These are phyloP conservation scores for Amoebophrya sp. DNA, from an alignment of 169 alveolate genomes.

Conservation along the genomic window DNA sequence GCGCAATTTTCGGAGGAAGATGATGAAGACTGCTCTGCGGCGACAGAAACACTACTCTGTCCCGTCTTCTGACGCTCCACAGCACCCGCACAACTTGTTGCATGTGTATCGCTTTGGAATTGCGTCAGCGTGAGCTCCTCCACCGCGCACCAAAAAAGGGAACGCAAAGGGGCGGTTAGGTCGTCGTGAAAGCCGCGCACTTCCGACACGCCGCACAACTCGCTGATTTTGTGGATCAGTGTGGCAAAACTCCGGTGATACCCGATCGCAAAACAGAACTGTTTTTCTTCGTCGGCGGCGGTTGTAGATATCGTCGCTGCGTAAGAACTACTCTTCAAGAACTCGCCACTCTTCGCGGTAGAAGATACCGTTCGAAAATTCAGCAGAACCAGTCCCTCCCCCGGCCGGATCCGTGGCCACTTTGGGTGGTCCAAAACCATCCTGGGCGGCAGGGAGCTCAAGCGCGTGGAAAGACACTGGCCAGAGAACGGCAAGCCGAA, in stretches of 20 bases:
- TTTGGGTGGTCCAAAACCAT: not conserved
- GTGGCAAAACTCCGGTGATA: not conserved
- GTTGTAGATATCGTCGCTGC: not conserved
- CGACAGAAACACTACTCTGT: too few species aligned
- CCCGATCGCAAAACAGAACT: not conserved
- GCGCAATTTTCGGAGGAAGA: too few species aligned
- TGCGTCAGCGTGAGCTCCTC: too few species aligned
- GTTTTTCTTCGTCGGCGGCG: not conserved
- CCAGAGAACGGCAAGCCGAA: not conserved
- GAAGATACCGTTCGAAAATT: not conserved
- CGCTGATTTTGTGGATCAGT: not conserved
- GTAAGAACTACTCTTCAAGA: too few species aligned
- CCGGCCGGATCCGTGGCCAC: not conserved
- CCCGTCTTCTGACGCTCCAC: too few species aligned
- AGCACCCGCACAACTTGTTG: too few species aligned
- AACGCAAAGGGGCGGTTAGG: not conserved
- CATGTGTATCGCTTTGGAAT: too few species aligned
- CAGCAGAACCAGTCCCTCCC: not conserved
- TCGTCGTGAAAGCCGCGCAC: not conserved
- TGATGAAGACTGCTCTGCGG: too few species aligned
- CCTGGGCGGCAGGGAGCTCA: not conserved
- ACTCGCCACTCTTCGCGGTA: too few species aligned
- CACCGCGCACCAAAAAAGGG: not conserved
- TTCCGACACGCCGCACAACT: not conserved
- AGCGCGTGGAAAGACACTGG: not conserved